Evolutionary conservation across 1,284 basidiomycete genomes (phyloP).

Genomic region (Austroboletus niveus): DNA sequence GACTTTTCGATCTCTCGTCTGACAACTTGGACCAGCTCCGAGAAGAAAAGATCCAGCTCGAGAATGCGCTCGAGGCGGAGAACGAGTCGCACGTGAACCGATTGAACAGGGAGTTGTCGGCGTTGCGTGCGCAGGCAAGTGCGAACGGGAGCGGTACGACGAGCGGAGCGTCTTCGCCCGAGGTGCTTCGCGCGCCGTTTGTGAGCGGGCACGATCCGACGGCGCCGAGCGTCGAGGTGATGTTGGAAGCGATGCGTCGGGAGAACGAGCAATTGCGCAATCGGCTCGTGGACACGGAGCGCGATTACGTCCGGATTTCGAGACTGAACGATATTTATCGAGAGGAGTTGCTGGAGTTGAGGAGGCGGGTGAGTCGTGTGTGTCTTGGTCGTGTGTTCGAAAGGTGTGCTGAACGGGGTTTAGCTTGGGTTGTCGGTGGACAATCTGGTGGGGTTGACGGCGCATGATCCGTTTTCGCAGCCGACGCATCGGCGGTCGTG

Average conservation of each 20-base stretch:
- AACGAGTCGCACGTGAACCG: conserved; percentile 76
- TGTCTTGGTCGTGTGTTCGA: background rate
- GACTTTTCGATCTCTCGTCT: background rate
- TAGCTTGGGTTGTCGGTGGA: conserved; percentile 74
- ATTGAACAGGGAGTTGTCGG: conserved; percentile 67
- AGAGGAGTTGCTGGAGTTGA: conserved; percentile 75
- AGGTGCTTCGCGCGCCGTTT: conserved; percentile 31
- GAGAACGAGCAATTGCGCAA: conserved; percentile 73
- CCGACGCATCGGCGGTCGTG: conserved; percentile 58
- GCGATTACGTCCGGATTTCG: conserved; percentile 68
- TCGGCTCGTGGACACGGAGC: conserved; percentile 65
- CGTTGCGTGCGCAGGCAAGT: conserved; percentile 47
- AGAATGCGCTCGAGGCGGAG: conserved; percentile 77
- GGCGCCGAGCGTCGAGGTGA: conserved; percentile 56
- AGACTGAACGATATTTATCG: conserved; percentile 77
- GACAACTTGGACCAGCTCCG: conserved; percentile 48
- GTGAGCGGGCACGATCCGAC: conserved; percentile 35
- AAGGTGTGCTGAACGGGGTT: background rate
- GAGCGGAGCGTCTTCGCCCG: conserved; percentile 37
- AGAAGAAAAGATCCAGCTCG: conserved; percentile 79
- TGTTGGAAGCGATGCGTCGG: conserved; percentile 69
- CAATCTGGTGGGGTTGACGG: conserved; percentile 65
- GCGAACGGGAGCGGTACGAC: conserved; percentile 18
- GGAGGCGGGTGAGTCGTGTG: conserved; percentile 52
- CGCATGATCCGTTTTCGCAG: conserved; percentile 61